Conservation (phyloP, 352 stramenopile species). For the Globisporangium emineosum region DNA sequence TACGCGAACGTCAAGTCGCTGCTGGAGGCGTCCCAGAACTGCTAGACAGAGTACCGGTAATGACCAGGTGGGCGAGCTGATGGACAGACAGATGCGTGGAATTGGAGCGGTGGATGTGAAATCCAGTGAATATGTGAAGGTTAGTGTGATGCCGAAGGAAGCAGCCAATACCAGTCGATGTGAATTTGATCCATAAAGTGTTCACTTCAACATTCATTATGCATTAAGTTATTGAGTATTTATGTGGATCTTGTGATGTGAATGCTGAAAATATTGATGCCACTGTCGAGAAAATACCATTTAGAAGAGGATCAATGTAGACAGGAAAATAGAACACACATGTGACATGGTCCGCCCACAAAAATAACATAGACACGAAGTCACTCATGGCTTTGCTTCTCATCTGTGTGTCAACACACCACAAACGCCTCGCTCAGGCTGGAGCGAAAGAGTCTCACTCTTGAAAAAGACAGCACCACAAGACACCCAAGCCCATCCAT, state of each 20-base stretch:
- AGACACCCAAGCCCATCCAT: neutral
- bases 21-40: neutral
- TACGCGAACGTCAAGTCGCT: slow-evolving; percentile 16
- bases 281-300: neutral
- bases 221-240: too few relatives aligned
- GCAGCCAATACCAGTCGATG: too few relatives aligned
- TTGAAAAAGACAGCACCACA: neutral
- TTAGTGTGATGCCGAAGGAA: too few relatives aligned
- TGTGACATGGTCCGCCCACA: neutral
- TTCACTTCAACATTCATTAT: neutral
- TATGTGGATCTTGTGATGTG: too few relatives aligned
- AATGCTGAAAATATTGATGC: neutral
- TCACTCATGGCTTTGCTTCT: neutral
- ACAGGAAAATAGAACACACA: neutral
- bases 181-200: too few relatives aligned
- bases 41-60: slow-evolving; percentile 20
- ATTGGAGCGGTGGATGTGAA: too few relatives aligned
- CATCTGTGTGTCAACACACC: slow-evolving; percentile 1
- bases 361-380: neutral
- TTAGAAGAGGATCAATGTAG: neutral
- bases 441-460: neutral
- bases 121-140: too few relatives aligned
- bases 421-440: neutral
- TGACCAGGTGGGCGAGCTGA: neutral
- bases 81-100: neutral